phyloP scores from a whole-genome alignment of 768 basidiomycete species.

The Pholiota conissans region DNA sequence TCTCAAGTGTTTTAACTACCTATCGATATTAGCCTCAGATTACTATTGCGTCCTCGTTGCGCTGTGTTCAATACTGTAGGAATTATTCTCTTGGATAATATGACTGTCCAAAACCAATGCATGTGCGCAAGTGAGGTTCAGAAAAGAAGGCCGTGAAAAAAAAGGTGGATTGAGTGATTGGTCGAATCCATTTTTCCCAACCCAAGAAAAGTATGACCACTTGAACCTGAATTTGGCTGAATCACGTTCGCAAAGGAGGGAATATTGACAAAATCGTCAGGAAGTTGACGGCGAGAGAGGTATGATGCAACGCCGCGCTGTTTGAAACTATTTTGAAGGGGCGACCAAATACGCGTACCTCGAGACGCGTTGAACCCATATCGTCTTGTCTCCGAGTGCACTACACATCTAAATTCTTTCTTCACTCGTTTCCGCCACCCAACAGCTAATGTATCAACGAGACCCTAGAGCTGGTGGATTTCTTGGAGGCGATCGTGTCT shows the following conservation, averaged over 20 bases:
- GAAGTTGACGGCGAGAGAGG: background rate
- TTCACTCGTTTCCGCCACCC: constrained; percentile 5
- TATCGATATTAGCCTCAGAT: constrained; percentile 9
- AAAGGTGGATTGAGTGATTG: too few species aligned
- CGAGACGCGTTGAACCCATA: constrained; percentile 18
- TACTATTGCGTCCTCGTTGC: background rate
- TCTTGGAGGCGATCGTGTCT: constrained; percentile 89
- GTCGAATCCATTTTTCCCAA: too few species aligned
- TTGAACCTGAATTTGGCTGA: too few species aligned
- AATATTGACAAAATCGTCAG: too few species aligned
- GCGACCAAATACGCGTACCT: constrained; percentile 23
- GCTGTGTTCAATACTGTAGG: constrained; percentile 1
- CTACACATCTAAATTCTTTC: constrained; percentile 6
- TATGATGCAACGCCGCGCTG: constrained; percentile 11
- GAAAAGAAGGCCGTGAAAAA: too few species aligned
- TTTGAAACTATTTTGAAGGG: constrained; percentile 23
- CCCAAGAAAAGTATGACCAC: too few species aligned
- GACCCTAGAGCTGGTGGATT: constrained; percentile 92
- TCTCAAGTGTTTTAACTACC: constrained; percentile 2
- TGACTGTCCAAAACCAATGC: background rate
- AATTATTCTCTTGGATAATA: constrained; percentile 6
- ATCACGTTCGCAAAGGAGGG: too few species aligned
- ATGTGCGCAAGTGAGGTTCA: too few species aligned
- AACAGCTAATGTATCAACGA: constrained; percentile 73
- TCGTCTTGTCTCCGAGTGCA: constrained; percentile 6